A percentile compares a stretch with the other conserved stretches of the same genome.
These are phyloP conservation scores for Hericium erinaceus DNA, from an alignment of 768 basidiomycete genomes.

Conservation along the genomic window DNA sequence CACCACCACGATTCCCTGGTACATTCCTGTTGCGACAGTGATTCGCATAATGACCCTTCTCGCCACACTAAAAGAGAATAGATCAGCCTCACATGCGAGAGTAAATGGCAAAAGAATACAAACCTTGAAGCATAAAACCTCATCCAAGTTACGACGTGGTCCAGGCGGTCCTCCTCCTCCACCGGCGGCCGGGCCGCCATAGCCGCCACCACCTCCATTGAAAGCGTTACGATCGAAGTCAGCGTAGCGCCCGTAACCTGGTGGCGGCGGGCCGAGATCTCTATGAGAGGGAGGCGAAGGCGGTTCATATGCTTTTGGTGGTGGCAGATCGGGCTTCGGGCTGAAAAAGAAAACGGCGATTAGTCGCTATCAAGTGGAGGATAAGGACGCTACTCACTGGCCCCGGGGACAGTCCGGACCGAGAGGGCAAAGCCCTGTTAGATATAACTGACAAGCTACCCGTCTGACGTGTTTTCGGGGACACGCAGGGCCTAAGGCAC, in stretches of 20 bases:
- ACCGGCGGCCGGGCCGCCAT: conserved; percentile 18
- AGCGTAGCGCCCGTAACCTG: conserved; percentile 79
- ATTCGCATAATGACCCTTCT: conserved; percentile 93
- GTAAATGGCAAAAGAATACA: conserved; percentile 11
- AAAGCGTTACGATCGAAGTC: conserved; percentile 50
- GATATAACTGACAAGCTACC: conserved; percentile 82
- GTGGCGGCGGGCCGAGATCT: conserved; percentile 84
- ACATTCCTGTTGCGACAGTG: conserved; percentile 86
- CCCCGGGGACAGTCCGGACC: conserved; percentile 83
- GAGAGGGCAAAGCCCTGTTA: conserved; percentile 88
- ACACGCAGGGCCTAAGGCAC: conserved; percentile 63
- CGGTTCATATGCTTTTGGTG: conserved; percentile 66
- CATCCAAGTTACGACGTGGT: conserved; percentile 65
- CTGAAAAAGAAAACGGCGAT: conserved; percentile 29
- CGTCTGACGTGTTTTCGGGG: conserved; percentile 89
- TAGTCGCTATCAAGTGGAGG: conserved; percentile 2
- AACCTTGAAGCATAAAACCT: conserved; percentile 85
- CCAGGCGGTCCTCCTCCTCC: conserved; percentile 27
- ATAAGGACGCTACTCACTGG: conserved; percentile 53
- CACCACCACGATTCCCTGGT: conserved; percentile 83
- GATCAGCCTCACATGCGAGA: not conserved
- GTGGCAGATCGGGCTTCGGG: conserved; percentile 68
- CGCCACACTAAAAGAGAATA: conserved; percentile 54
- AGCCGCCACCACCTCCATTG: conserved; percentile 23
- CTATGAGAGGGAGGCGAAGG: conserved; percentile 67